Conservation (phyloP, 2,329 filamentous ascomycete species). For the Cladophialophora exuberans region DNA sequence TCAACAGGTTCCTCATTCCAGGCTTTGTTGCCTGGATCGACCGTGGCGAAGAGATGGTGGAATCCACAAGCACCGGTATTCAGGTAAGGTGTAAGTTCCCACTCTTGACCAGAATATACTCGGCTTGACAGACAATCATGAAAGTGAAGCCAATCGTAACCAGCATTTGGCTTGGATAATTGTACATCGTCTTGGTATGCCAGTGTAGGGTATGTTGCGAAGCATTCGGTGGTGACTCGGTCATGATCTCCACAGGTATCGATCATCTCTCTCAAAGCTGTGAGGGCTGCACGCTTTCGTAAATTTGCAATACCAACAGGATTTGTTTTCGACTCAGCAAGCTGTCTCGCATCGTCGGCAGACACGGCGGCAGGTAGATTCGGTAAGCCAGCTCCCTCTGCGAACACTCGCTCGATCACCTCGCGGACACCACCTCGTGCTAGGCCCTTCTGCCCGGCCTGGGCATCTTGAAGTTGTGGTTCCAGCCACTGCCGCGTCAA, state of each 20-base stretch:
- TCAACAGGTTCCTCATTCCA: conserved; percentile 50
- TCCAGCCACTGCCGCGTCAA: conserved; percentile 65
- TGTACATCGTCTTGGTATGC: conserved; percentile 92
- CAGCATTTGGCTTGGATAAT: conserved; percentile 81
- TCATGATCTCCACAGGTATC: conserved; percentile 66
- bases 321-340: conserved; percentile 39
- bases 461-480: conserved; percentile 57
- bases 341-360: conserved; percentile 41
- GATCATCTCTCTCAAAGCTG: conserved; percentile 62
- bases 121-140: conserved; percentile 80
- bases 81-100: conserved; percentile 87
- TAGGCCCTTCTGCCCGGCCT: conserved; percentile 58
- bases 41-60: conserved; percentile 85
- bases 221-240: conserved; percentile 70
- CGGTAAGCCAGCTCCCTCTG: conserved; percentile 65
- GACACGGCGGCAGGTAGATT: conserved; percentile 48
- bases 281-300: conserved; percentile 62
- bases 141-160: conserved; percentile 95
- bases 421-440: conserved; percentile 67
- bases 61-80: conserved; percentile 86
- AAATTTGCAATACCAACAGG: conserved; percentile 62
- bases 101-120: conserved; percentile 83
- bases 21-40: conserved; percentile 52
- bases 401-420: conserved; percentile 67
- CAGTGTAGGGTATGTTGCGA: conserved; percentile 80